phyloP scores from a whole-genome alignment of 352 stramenopile genomes.

The Globisporangium polare region DNA sequence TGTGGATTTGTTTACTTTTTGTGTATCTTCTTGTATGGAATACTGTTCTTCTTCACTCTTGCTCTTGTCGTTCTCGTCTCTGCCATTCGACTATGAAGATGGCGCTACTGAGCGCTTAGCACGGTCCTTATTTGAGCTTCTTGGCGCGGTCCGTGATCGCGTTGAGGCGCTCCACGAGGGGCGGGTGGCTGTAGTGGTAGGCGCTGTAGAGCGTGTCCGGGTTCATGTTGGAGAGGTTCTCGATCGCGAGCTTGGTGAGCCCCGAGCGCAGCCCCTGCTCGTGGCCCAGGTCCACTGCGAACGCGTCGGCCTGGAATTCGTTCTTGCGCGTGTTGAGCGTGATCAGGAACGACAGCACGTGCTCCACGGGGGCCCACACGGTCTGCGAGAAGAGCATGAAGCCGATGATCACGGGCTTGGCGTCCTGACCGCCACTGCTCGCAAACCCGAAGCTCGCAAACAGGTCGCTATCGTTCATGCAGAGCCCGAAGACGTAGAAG shows the following conservation, averaged over 20 bases:
- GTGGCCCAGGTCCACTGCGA: constrained; percentile 91
- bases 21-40: constrained; percentile 7
- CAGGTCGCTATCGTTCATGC: constrained; percentile 73
- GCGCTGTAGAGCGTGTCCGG: constrained; percentile 92
- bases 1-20: constrained; percentile 7
- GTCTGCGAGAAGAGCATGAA: constrained; percentile 84
- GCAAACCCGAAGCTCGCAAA: constrained; percentile 82
- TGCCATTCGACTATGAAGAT: not conserved
- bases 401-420: constrained; percentile 70
- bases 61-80: not conserved
- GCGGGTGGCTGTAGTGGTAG: constrained; percentile 98
- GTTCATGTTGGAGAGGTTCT: constrained; percentile 98
- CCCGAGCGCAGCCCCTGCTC: constrained; percentile 90
- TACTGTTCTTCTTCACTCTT: constrained; percentile 5
- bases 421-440: not conserved
- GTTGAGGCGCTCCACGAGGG: constrained; percentile 93
- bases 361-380: constrained; percentile 76
- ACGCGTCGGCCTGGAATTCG: constrained; percentile 91
- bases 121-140: constrained; percentile 41
- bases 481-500: constrained; percentile 80
- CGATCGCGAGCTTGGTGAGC: constrained; percentile 96
- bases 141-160: constrained; percentile 82
- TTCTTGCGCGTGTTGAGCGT: constrained; percentile 80
- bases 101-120: not conserved
- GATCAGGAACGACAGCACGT: constrained; percentile 66